Conservation (phyloP, 192 early-diverging fungal species). For the Gryganskiella cystojenkinii region DNA sequence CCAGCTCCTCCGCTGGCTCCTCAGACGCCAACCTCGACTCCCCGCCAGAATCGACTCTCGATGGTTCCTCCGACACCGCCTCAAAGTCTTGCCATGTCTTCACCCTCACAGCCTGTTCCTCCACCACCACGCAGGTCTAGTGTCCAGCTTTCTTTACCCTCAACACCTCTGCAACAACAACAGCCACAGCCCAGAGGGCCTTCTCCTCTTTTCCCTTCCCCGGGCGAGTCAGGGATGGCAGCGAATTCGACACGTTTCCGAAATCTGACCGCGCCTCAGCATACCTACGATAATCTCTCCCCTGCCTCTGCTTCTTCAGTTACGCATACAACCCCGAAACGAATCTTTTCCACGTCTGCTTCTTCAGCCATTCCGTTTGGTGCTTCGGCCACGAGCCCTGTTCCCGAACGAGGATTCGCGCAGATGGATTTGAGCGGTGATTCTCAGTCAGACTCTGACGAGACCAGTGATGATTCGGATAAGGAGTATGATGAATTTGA, state of each 20-base stretch:
- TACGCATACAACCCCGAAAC: constrained; percentile 32
- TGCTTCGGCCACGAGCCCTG: constrained; percentile 27
- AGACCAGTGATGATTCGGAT: constrained; percentile 50
- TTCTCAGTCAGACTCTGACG: constrained; percentile 46
- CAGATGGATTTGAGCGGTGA: constrained; percentile 45
- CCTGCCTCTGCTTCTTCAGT: too few relatives aligned
- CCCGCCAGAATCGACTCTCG: constrained; percentile 28
- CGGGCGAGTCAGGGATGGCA: constrained; percentile 41
- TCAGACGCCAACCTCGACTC: constrained; percentile 3
- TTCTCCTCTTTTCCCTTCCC: constrained; percentile 23
- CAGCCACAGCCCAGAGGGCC: constrained; percentile 30
- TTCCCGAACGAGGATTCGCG: constrained; percentile 37
- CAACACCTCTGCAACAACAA: constrained; percentile 9
- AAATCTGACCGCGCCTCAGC: constrained; percentile 43
- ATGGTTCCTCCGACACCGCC: constrained; percentile 23
- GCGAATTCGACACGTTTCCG: constrained; percentile 42
- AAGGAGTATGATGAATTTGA: constrained; percentile 47
- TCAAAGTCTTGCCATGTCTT: constrained; percentile 33
- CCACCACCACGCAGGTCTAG: constrained; percentile 42
- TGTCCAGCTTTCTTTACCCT: constrained; percentile 17
- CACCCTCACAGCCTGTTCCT: constrained; percentile 40
- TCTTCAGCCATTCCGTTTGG: constrained; percentile 11
- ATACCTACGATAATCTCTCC: constrained; percentile 31
- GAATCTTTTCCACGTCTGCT: constrained; percentile 35
- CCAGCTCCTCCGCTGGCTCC: constrained; percentile 22